Percentiles rank a stretch among this genome's conserved stretches.
phyloP scores from a whole-genome alignment of 352 stramenopile species.

The Phytophthora brassicae region DNA sequence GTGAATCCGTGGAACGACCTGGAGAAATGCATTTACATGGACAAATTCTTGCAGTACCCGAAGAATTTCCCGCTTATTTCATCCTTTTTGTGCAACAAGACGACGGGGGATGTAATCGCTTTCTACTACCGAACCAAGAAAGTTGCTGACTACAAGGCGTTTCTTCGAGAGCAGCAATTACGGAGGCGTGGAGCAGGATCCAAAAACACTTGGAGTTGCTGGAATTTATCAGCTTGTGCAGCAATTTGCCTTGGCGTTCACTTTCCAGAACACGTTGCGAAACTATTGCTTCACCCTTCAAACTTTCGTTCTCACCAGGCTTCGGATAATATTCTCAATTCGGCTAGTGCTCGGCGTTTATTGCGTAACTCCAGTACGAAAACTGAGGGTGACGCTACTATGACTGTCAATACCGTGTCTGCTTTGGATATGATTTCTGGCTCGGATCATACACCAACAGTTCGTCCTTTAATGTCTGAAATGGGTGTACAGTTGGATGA shows the following conservation, averaged over 20 bases:
- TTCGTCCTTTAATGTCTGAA: constrained; percentile 6
- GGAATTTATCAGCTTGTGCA: constrained; percentile 80
- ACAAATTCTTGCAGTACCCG: constrained; percentile 98
- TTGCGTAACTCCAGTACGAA: constrained; percentile 31
- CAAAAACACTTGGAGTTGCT: constrained; percentile 91
- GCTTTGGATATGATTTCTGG: constrained; percentile 34
- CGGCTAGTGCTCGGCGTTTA: constrained; percentile 58
- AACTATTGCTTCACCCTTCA: constrained; percentile 69
- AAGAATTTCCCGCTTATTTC: constrained; percentile 99
- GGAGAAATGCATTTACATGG: constrained; percentile 99
- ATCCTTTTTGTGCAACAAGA: constrained; percentile 94
- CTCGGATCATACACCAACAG: constrained; percentile 32
- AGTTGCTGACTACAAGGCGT: constrained; percentile 95
- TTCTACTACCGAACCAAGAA: constrained; percentile 99
- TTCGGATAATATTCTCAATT: constrained; percentile 86
- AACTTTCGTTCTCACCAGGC: constrained; percentile 88
- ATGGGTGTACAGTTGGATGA: constrained; percentile 26
- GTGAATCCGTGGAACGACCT: constrained; percentile 97
- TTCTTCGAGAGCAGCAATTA: constrained; percentile 89
- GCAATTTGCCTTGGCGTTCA: constrained; percentile 84
- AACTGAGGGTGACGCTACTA: constrained; percentile 1
- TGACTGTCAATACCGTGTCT: constrained; percentile 16
- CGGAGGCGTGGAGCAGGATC: constrained; percentile 75
- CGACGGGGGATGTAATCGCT: constrained; percentile 94
- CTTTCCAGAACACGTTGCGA: constrained; percentile 69